Base-by-base conservation (phyloP, 2,329 filamentous ascomycete species). In the Penicillium vulpinum region DNA sequence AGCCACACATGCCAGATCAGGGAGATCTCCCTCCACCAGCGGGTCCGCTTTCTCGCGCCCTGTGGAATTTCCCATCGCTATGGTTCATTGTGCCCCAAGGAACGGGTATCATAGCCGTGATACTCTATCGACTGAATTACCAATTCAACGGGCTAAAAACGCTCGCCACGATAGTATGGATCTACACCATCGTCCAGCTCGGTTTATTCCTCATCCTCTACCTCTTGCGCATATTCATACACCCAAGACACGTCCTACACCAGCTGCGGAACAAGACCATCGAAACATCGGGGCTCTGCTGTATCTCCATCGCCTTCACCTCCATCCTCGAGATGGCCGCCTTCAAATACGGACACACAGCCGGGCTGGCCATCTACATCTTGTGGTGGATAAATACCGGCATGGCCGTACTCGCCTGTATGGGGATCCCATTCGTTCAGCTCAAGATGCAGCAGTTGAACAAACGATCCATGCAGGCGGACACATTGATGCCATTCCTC, bases 311-410 rank as follows among this genome's bases (percentile, higher is more conserved):
- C 55, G 66, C 73, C 2, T 74, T 70, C 51, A 70, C 69, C 7
- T 65, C 68, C 4, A 72, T 75, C 45, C 66, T 70, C 29, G 61
- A 75, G 15, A 67, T 74, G 56, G 86, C 95, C 68, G 88, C 66
- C 2, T 67, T 74, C 5, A 45, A 66, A 33, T 68, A 71, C 51
- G 73, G 69, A 59, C 63, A 66, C 18, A 47, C 52, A 13, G 60
- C 63, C 11, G 68, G 69, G 4, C 38, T 75, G 9, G 61, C 67
- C 22, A 65, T 70, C 5, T 75, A 71, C 56, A 62, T 77, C 16
- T 67, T 79, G 26, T 79, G 77, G 76, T 79, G 76, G 75, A 67
- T 75, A 15, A 67, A 70, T 22, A 67, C 70, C 3, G 64, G 51
- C 2, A 64, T 77, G 43, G 70, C 74, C 7, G 49, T 74, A 2